A percentile compares a stretch with the other conserved stretches of the same genome.
phyloP scores from a whole-genome alignment of 176 grass and related monocot genomes.

The Coix lacrymajobi region DNA sequence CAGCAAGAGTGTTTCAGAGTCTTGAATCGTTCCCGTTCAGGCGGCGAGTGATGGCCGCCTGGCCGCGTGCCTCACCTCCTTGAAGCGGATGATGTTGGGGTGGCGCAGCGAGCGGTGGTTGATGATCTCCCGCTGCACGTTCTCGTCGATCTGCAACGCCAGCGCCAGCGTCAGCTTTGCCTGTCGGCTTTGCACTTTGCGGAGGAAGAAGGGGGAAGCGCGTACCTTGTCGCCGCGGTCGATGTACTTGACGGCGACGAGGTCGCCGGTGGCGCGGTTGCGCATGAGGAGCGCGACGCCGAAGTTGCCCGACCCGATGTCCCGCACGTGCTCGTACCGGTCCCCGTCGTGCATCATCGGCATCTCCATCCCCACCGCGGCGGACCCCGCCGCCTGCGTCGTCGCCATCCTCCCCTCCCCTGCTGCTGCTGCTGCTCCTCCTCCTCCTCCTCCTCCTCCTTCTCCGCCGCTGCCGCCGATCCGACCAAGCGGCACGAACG shows the following conservation, averaged over 20 bases:
- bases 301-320: slow-evolving; percentile 66
- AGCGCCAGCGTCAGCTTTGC: too few relatives aligned
- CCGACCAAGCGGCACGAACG: not conserved
- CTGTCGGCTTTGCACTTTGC: too few relatives aligned
- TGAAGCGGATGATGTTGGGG: slow-evolving; percentile 94
- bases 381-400: not conserved
- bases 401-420: slow-evolving; percentile 23
- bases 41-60: too few relatives aligned
- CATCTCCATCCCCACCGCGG: not conserved
- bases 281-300: slow-evolving; percentile 67
- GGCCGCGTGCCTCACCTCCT: slow-evolving; percentile 43
- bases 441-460: not conserved
- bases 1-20: not conserved
- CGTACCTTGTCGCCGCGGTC: slow-evolving; percentile 55
- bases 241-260: slow-evolving; percentile 74
- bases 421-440: not conserved
- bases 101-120: slow-evolving; percentile 87
- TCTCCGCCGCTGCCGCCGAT: not conserved
- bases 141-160: slow-evolving; percentile 80
- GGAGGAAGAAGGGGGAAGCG: not conserved
- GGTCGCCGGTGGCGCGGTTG: slow-evolving; percentile 42
- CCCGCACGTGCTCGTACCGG: slow-evolving; percentile 49
- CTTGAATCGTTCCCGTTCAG: too few relatives aligned
- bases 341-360: slow-evolving; percentile 59
- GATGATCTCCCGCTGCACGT: slow-evolving; percentile 96